Evolutionary conservation across 257 asterid genomes (phyloP).

Genomic region (Buddleja alternifolia): DNA sequence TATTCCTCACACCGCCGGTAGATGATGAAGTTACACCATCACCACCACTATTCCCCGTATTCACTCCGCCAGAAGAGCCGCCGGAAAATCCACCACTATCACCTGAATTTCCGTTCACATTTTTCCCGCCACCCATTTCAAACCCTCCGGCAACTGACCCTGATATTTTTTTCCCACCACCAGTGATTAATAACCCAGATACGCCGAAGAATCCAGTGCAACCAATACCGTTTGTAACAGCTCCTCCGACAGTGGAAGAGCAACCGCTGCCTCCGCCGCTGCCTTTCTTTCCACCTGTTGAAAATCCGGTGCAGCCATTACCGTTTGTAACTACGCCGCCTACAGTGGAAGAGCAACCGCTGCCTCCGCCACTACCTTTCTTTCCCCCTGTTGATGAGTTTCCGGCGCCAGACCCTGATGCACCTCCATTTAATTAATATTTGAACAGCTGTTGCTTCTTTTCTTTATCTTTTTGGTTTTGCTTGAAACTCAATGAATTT

Average conservation of each 20-base stretch:
- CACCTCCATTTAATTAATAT: constrained; percentile 38
- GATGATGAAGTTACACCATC: constrained; percentile 31
- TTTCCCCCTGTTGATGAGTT: constrained; percentile 20
- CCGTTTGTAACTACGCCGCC: constrained; percentile 28
- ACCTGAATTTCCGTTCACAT: constrained; percentile 38
- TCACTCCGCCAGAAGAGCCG: constrained; percentile 39
- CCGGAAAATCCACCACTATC: constrained; percentile 30
- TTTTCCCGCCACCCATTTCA: constrained; percentile 33
- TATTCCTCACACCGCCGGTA: constrained; percentile 32
- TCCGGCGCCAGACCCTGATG: constrained; percentile 39
- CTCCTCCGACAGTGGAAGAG: constrained; percentile 37
- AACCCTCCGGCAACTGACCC: constrained; percentile 30
- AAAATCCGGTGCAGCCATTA: constrained; percentile 24
- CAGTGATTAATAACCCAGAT: constrained; percentile 15
- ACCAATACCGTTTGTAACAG: constrained; percentile 34
- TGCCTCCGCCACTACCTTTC: constrained; percentile 24
- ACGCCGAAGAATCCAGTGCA: constrained; percentile 29
- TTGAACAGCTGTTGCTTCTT: not conserved
- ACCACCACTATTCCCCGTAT: constrained; percentile 42
- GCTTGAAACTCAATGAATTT: constrained; percentile 27
- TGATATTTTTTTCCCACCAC: constrained; percentile 33
- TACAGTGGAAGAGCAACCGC: constrained; percentile 21
- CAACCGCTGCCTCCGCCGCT: constrained; percentile 46
- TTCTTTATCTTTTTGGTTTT: not conserved
- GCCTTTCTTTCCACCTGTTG: constrained; percentile 34